Conservation (phyloP, 495 filamentous ascomycete species). For the Haplographium delicatum region DNA sequence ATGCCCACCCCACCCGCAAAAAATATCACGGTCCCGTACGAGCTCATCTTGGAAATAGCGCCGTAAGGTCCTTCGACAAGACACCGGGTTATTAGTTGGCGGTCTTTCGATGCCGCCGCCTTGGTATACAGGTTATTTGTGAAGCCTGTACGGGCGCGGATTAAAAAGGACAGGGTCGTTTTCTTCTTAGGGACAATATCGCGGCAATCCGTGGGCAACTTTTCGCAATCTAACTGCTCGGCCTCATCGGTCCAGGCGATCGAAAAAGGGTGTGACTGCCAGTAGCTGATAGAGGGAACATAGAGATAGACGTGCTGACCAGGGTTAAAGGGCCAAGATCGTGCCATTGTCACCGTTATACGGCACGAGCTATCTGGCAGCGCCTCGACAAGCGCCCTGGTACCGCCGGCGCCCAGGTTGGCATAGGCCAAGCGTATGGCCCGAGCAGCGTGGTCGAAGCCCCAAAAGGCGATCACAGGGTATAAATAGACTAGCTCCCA, state of each 20-base stretch:
- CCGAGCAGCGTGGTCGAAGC: constrained; percentile 55
- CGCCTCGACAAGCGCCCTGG: constrained; percentile 54
- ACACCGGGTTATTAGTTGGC: constrained; percentile 54
- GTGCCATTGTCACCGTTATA: constrained; percentile 70
- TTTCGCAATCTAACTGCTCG: constrained; percentile 40
- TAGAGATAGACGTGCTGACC: constrained; percentile 82
- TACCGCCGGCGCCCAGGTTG: constrained; percentile 56
- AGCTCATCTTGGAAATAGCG: constrained; percentile 48
- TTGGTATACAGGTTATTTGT: constrained; percentile 67
- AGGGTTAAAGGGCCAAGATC: constrained; percentile 65
- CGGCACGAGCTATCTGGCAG: constrained; percentile 60
- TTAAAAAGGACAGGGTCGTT: constrained; percentile 71
- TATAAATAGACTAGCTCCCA: constrained; percentile 57
- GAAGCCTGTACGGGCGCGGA: constrained; percentile 75
- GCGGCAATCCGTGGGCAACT: constrained; percentile 50
- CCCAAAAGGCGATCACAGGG: constrained; percentile 58
- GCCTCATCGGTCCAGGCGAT: constrained; percentile 59
- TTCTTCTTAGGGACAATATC: constrained; percentile 49
- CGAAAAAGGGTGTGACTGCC: constrained; percentile 64
- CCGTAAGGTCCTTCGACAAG: constrained; percentile 83
- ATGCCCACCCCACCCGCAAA: constrained; percentile 87
- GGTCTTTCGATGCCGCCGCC: constrained; percentile 53
- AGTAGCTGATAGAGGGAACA: constrained; percentile 67
- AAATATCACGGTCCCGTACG: constrained; percentile 80
- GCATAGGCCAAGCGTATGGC: constrained; percentile 51